Evolutionary conservation across 371 early-diverging fungal genomes (phyloP).

Genomic region (Mortierella sp.): DNA sequence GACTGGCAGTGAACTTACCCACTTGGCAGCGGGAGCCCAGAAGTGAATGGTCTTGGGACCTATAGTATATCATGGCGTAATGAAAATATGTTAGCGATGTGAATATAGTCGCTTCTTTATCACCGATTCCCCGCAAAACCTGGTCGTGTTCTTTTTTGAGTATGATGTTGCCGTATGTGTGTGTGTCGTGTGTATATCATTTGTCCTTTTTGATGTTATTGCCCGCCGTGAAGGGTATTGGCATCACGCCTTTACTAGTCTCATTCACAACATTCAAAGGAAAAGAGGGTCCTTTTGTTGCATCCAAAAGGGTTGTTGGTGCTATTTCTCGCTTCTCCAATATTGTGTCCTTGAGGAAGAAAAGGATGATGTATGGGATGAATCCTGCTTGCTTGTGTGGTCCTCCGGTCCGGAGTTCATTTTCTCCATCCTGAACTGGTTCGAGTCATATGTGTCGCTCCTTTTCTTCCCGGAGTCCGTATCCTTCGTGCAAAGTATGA

Average conservation of each 20-base stretch:
- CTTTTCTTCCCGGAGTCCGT: not conserved
- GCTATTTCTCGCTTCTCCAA: not conserved
- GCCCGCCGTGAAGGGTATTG: not conserved
- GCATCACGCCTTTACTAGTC: not conserved
- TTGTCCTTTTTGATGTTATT: not conserved
- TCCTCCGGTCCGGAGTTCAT: too few relatives aligned
- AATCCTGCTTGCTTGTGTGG: not conserved
- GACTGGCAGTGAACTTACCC: constrained; percentile 65
- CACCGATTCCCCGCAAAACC: not conserved
- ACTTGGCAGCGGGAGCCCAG: constrained; percentile 93
- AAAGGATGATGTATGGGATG: not conserved
- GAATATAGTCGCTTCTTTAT: not conserved
- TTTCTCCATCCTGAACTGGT: not conserved
- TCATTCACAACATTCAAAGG: not conserved
- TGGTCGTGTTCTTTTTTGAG: not conserved
- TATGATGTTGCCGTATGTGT: not conserved
- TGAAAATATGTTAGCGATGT: not conserved
- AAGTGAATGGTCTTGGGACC: constrained; percentile 93
- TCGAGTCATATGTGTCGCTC: not conserved
- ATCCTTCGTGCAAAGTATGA: not conserved
- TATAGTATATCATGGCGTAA: constrained; percentile 17
- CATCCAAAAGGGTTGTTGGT: too few relatives aligned
- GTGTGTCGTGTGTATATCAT: not conserved
- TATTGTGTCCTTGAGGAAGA: not conserved
- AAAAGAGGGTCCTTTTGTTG: too few relatives aligned